These are phyloP conservation scores for Neocucurbitaria cava DNA, from an alignment of 2,329 filamentous ascomycete species.

Conservation along the genomic window DNA sequence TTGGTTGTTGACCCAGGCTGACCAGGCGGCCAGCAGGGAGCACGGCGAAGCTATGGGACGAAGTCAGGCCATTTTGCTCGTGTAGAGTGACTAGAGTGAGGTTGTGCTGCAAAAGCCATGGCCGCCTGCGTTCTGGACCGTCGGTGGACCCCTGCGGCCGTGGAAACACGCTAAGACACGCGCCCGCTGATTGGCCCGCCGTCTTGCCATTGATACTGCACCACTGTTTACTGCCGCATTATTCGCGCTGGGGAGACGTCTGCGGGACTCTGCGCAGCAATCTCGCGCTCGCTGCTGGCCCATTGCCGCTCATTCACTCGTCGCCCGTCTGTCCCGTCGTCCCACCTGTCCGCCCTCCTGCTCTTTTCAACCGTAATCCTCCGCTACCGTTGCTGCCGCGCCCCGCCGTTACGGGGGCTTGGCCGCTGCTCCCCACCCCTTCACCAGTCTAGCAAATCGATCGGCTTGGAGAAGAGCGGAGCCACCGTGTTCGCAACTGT, in stretches of 20 bases:
- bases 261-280: background rate
- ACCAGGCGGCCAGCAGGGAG: conserved; percentile 2
- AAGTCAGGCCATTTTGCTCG: conserved; percentile 15
- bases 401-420: conserved; percentile 8
- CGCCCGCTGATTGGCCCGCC: background rate
- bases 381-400: conserved; percentile 22
- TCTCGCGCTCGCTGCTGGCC: background rate
- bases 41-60: background rate
- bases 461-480: conserved; percentile 21
- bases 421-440: conserved; percentile 16
- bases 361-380: conserved; percentile 3
- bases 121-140: conserved; percentile 2
- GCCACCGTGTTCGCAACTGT: conserved; percentile 23
- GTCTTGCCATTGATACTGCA: background rate
- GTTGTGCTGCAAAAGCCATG: conserved; percentile 10
- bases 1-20: background rate
- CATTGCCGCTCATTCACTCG: conserved; percentile 5
- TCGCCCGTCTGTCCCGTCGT: conserved; percentile 2
- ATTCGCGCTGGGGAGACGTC: background rate
- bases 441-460: conserved; percentile 7
- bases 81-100: conserved; percentile 17
- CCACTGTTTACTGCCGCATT: background rate
- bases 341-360: conserved; percentile 7
- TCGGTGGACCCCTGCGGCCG: background rate
- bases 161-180: background rate